These are phyloP conservation scores for Wickerhamiella brachini DNA, from an alignment of 805 yeast genomes.

Conservation along the genomic window DNA sequence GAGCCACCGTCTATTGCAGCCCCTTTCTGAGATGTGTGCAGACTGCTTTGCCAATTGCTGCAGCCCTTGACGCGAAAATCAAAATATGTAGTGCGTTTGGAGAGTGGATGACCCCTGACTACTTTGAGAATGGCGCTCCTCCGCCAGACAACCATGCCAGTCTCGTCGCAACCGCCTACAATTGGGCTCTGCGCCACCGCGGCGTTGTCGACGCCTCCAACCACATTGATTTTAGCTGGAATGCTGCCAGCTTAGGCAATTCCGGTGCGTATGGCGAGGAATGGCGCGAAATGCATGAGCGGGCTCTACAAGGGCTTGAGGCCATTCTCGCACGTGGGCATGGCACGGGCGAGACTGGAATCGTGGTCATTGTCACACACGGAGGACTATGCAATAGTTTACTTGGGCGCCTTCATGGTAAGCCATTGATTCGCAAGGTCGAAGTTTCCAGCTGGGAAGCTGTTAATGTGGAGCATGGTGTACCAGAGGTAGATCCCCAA, in stretches of 20 bases:
- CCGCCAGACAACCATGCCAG: slow-evolving; percentile 24
- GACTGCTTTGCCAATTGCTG: slow-evolving; percentile 23
- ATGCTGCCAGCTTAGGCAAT: slow-evolving; percentile 1
- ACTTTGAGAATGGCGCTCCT: slow-evolving; percentile 22
- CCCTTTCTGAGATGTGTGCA: slow-evolving; percentile 29
- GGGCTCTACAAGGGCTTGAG: slow-evolving; percentile 20
- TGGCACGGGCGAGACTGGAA: neutral
- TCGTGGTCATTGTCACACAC: slow-evolving; percentile 24
- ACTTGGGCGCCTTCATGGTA: slow-evolving; percentile 21
- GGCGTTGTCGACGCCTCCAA: neutral
- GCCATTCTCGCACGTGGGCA: slow-evolving; percentile 11
- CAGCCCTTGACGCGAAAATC: slow-evolving; percentile 2
- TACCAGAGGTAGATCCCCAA: neutral
- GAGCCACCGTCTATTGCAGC: slow-evolving; percentile 18
- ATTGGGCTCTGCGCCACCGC: slow-evolving; percentile 14
- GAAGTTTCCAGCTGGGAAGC: slow-evolving; percentile 15
- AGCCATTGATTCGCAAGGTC: slow-evolving; percentile 22
- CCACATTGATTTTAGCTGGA: slow-evolving; percentile 13
- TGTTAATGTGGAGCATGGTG: neutral
- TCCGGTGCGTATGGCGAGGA: slow-evolving; percentile 27
- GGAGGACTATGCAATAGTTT: slow-evolving; percentile 29
- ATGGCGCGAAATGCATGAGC: slow-evolving; percentile 25
- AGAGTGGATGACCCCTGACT: slow-evolving; percentile 29
- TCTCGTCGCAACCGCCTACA: slow-evolving; percentile 10
- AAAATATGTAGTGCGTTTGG: slow-evolving; percentile 25